These are phyloP conservation scores for Suillus hirtellus DNA, from an alignment of 768 basidiomycete genomes.

Conservation along the genomic window DNA sequence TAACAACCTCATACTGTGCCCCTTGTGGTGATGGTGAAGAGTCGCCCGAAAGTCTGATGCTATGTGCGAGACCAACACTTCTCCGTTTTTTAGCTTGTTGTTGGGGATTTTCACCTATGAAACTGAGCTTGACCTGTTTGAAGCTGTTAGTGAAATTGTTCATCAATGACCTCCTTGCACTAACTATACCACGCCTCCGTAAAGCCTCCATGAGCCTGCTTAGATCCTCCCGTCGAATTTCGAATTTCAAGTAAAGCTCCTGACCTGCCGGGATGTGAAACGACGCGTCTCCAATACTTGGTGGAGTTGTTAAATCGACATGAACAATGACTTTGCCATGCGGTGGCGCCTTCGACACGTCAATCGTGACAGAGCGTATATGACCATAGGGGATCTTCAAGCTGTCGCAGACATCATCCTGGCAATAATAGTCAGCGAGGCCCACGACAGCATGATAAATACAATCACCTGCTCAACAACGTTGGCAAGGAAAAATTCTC, in stretches of 20 bases:
- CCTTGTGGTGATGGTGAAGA: constrained; percentile 24
- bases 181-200: constrained; percentile 48
- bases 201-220: constrained; percentile 43
- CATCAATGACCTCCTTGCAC: constrained; percentile 14
- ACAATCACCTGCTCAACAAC: constrained; percentile 27
- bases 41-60: constrained; percentile 22
- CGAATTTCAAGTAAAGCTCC: constrained; percentile 36
- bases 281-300: constrained; percentile 36
- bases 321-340: constrained; percentile 28
- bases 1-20: constrained; percentile 29
- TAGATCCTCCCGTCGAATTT: constrained; percentile 35
- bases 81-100: constrained; percentile 18
- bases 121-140: constrained; percentile 31
- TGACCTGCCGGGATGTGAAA: constrained; percentile 24
- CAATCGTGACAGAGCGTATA: constrained; percentile 27
- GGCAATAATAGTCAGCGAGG: constrained; percentile 10
- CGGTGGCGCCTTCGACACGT: constrained; percentile 23
- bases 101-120: constrained; percentile 22
- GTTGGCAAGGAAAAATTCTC: constrained; percentile 50
- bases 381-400: constrained; percentile 45
- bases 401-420: constrained; percentile 55
- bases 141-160: constrained; percentile 5
- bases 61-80: constrained; percentile 30
- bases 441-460: not conserved
- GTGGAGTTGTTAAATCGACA: constrained; percentile 37